A percentile compares a stretch with the other conserved stretches of the same genome.
These are phyloP conservation scores for Mycena galopus DNA, from an alignment of 768 basidiomycete species.

Conservation along the genomic window DNA sequence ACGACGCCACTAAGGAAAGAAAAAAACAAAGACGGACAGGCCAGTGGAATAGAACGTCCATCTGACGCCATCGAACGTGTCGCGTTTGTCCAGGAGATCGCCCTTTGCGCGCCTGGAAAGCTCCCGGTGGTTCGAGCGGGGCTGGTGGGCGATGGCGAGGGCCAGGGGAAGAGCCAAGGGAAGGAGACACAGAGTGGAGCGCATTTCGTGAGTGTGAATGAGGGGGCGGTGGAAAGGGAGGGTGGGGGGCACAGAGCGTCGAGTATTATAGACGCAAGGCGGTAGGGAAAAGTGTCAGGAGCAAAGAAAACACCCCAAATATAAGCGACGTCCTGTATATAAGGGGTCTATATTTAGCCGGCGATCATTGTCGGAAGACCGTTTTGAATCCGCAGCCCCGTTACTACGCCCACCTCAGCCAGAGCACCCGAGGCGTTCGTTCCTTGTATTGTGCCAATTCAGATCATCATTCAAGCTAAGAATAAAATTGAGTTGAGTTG, in stretches of 20 bases:
- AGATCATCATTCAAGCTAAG: no score
- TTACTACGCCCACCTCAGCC: no score
- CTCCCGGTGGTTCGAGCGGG: slow-evolving; percentile 57
- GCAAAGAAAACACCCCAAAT: no score
- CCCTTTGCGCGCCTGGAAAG: slow-evolving; percentile 62
- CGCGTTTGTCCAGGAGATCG: slow-evolving; percentile 50
- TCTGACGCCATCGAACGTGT: slow-evolving; percentile 47
- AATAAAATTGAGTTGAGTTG: no score
- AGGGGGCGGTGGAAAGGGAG: slow-evolving; percentile 23
- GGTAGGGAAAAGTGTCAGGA: no score
- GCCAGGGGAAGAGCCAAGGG: slow-evolving; percentile 51
- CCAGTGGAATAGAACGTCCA: slow-evolving; percentile 72
- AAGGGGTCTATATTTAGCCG: no score
- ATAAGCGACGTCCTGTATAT: no score
- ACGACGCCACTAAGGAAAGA: slow-evolving; percentile 4
- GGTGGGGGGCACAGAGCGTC: slow-evolving; percentile 2
- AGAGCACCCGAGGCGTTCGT: no score
- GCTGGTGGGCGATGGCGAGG: slow-evolving; percentile 49
- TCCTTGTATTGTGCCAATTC: no score
- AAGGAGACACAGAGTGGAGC: slow-evolving; percentile 43
- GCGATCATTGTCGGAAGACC: no score
- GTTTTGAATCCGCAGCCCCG: no score
- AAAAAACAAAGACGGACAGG: slow-evolving; percentile 47
- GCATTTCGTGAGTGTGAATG: slow-evolving; percentile 21
- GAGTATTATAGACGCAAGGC: no score